Evolutionary conservation across 495 filamentous ascomycete species (phyloP), one percentile per base, ranked within the genome.

Genomic region (Penicillium coprophilum): DNA sequence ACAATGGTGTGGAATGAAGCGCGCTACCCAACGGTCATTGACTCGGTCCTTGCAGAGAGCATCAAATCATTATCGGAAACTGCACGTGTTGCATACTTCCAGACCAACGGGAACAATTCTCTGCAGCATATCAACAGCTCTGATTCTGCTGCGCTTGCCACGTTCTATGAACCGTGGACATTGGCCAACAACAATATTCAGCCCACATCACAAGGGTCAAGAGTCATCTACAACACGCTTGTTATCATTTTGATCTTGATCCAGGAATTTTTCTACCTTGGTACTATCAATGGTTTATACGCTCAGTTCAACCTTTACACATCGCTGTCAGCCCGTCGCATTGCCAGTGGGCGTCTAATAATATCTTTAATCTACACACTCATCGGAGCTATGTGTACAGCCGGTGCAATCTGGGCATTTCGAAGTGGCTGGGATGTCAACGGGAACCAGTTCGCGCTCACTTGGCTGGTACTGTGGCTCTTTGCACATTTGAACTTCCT

Each of bases 201-300:
- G 46, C 66, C 74, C 1, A 82, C 79, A 0, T 44, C 66, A 0
- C 81, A 84, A 56, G 81, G 80, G 11, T 74, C 77, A 3, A 68
- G 78, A 0, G 45, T 75, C 0, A 70, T 82, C 55, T 81, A 80
- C 68, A 84, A 84, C 58, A 81, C 78, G 0, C 52, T 82, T 4
- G 68, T 73, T 17, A 74, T 82, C 21, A 74, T 82, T 53, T 59
- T 79, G 3, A 68, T 72, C 28, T 12, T 82, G 15, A 78, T 82
- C 55, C 78, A 81, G 48, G 73, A 81, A 51, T 84, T 84, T 66
- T 82, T 82, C 69, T 84, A 71, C 58, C 65, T 84, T 2, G 73
- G 55, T 46, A 71, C 50, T 60, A 51, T 73, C 55, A 74, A 75
- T 43, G 73, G 71, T 12, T 62, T 83, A 2, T 76, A 74, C 50